Evolutionary conservation across 2,329 filamentous ascomycete species (phyloP), one percentile per base, ranked within the genome.

Genomic region (Huntiella omanensis): DNA sequence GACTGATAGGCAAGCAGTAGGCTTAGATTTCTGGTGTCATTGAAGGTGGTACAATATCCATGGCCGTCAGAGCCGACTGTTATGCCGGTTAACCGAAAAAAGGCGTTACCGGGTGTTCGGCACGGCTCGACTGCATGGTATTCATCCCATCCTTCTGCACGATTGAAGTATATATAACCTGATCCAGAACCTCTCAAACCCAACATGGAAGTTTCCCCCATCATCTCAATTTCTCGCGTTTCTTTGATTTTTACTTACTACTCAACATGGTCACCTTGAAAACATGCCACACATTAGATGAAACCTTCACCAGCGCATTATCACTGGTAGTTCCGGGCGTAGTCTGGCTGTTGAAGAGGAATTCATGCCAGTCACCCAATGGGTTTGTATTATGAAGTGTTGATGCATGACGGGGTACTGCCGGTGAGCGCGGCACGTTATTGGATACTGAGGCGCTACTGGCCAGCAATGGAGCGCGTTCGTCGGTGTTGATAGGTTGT

Each of bases 191-290:
- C 22, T 10, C 6, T 28, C 22, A 28, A 28, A 28, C 8, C 22
- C 8, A 28, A 7, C 22, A 1, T 7, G 2, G 22, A 28, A 28
- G 8, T 7, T 28, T 28, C 22, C 22, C 3, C 22, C 6, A 8
- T 28, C 22, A 28, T 28, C 22, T 10, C 22, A 28, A 28, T 10
- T 28, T 28, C 22, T 28, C 22, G 22, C 22, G 22, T 28, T 28
- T 28, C 22, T n/a, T 33, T 44, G 13, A 19, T 33, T 11, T 10
- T 40, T 34, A 68, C 71, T 53, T 65, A 75, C 73, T 75, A 60
- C 72, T 75, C 50, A 74, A 55, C 35, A 76, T 59, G 2, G 71
- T 73, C 39, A 70, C 65, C 61, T 76, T 76, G 54, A 62, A 60
- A 51, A 74, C 60, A 53, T 75, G 72, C 67, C 69, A 75, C 15